Evolutionary conservation across 2,329 filamentous ascomycete genomes (phyloP).

Genomic region (Gremmenia infestans): DNA sequence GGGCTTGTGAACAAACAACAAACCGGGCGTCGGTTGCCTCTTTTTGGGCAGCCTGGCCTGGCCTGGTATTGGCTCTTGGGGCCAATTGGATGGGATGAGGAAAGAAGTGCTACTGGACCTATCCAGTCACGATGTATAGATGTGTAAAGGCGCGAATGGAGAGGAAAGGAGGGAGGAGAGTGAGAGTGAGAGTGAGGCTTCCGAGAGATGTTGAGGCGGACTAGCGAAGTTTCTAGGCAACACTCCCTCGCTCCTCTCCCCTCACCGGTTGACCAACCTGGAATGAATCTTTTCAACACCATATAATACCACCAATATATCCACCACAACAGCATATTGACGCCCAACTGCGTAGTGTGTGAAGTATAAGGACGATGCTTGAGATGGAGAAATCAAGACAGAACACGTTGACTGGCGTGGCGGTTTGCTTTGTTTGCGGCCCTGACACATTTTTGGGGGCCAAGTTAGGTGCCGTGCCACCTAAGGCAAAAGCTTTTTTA

Average conservation of each 20-base stretch:
- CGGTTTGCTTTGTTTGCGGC: neutral
- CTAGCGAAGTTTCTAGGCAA: constrained; percentile 18
- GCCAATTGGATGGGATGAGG: constrained; percentile 1
- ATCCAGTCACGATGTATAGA: constrained; percentile 8
- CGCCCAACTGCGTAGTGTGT: neutral
- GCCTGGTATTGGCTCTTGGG: neutral
- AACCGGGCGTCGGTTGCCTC: constrained; percentile 6
- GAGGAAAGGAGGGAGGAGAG: constrained; percentile 1
- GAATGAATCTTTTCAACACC: neutral
- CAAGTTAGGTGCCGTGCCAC: neutral
- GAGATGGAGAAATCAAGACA: neutral
- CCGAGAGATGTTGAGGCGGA: constrained; percentile 16
- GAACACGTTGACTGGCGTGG: neutral
- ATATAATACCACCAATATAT: neutral
- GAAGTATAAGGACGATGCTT: too few species aligned
- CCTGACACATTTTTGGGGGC: neutral
- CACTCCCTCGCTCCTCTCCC: neutral
- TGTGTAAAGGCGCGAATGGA: neutral
- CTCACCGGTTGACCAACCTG: neutral
- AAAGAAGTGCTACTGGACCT: constrained; percentile 1
- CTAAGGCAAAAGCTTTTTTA: neutral
- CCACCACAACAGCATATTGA: neutral
- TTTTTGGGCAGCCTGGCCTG: neutral
- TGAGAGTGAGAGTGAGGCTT: constrained; percentile 13
- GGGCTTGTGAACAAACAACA: neutral